Evolutionary conservation across 176 grass and related monocot species (phyloP).

Genomic region (Musa troglodytarum): DNA sequence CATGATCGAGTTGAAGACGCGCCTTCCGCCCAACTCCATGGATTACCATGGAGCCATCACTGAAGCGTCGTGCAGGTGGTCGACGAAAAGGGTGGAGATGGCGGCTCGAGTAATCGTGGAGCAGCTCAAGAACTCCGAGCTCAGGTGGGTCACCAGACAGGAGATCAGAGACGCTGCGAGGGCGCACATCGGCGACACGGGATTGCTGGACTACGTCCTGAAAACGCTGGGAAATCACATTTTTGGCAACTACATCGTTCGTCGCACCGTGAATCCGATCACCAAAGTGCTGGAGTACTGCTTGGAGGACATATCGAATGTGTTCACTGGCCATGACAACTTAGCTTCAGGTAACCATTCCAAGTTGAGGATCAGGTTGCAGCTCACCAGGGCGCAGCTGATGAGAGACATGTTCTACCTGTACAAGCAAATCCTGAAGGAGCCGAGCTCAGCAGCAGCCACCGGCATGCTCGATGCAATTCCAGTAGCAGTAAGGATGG

Average conservation of each 20-base stretch:
- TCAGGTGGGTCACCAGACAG: slow-evolving; percentile 77
- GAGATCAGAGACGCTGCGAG: slow-evolving; percentile 84
- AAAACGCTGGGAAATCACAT: slow-evolving; percentile 90
- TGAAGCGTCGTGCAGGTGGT: slow-evolving; percentile 75
- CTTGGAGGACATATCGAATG: slow-evolving; percentile 77
- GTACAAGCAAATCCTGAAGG: slow-evolving; percentile 49
- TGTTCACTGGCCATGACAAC: slow-evolving; percentile 28
- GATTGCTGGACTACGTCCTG: slow-evolving; percentile 81
- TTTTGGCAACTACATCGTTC: slow-evolving; percentile 74
- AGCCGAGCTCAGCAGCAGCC: slow-evolving; percentile 31
- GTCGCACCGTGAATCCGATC: slow-evolving; percentile 76
- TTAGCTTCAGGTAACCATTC: slow-evolving; percentile 17
- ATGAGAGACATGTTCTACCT: slow-evolving; percentile 50
- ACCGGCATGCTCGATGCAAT: slow-evolving; percentile 37
- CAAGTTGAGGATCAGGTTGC: slow-evolving; percentile 45
- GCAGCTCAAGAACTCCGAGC: slow-evolving; percentile 55
- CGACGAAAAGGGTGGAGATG: slow-evolving; percentile 69
- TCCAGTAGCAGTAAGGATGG: slow-evolving; percentile 42
- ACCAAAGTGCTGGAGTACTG: slow-evolving; percentile 92
- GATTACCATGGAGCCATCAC: slow-evolving; percentile 67
- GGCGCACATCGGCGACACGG: slow-evolving; percentile 76
- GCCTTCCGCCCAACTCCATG: slow-evolving; percentile 46
- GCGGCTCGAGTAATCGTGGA: slow-evolving; percentile 75
- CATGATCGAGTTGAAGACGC: slow-evolving; percentile 70
- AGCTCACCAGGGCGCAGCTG: slow-evolving; percentile 59